These are phyloP conservation scores for Magnusiomyces magnusii DNA, from an alignment of 1,139 yeast species.

Conservation along the genomic window DNA sequence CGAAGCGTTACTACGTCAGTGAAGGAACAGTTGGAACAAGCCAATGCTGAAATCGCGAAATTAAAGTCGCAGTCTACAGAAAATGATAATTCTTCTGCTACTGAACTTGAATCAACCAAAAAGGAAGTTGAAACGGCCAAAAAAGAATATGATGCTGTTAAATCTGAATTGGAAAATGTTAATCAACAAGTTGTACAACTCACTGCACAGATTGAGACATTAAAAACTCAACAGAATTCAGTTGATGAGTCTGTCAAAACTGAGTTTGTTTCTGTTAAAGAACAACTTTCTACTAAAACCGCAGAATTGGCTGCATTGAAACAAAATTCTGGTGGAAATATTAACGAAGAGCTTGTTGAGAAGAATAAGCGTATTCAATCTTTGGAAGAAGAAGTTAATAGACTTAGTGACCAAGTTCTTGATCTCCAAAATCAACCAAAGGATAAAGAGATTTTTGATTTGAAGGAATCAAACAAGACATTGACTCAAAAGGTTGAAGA, in stretches of 20 bases:
- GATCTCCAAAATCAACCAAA: conserved; percentile 16
- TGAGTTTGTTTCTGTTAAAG: neutral
- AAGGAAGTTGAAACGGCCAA: conserved; percentile 25
- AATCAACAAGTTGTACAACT: conserved; percentile 26
- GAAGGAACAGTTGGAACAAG: conserved; percentile 21
- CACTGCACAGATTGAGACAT: neutral
- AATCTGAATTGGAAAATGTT: conserved; percentile 33
- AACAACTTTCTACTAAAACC: conserved; percentile 17
- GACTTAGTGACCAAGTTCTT: conserved; percentile 21
- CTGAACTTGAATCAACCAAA: conserved; percentile 14
- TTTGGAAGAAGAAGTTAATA: conserved; percentile 25
- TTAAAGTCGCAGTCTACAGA: conserved; percentile 23
- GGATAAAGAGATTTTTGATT: conserved; percentile 22
- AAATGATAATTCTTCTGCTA: conserved; percentile 1
- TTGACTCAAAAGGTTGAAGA: neutral
- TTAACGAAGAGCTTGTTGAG: conserved; percentile 17
- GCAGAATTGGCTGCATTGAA: conserved; percentile 1
- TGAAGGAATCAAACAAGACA: conserved; percentile 35
- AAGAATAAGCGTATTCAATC: conserved; percentile 24
- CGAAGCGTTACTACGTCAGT: no score
- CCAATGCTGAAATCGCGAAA: conserved; percentile 19
- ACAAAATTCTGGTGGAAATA: neutral
- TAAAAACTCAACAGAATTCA: neutral
- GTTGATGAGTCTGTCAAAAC: neutral
- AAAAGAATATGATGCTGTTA: conserved; percentile 30